Evolutionary conservation across 1,139 yeast species (phyloP).

Genomic region (Sugiyamaella grinbergsii): DNA sequence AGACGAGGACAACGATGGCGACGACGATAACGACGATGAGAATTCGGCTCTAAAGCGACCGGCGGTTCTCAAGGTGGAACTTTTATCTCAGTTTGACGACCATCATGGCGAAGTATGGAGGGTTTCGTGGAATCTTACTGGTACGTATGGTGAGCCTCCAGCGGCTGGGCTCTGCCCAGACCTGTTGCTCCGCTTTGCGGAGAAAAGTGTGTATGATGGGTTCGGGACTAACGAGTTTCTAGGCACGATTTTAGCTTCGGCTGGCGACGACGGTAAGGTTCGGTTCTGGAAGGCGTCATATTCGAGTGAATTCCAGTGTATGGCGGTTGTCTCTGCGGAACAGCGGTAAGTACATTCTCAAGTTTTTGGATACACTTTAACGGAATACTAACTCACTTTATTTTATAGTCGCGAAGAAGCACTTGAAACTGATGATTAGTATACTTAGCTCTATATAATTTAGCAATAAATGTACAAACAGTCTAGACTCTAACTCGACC

Average conservation of each 20-base stretch:
- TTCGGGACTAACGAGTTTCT: constrained; percentile 2
- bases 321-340: constrained; percentile 83
- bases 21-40: constrained; percentile 39
- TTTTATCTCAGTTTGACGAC: constrained; percentile 63
- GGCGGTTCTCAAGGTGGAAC: constrained; percentile 46
- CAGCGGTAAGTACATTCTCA: constrained; percentile 29
- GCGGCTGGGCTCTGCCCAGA: constrained; percentile 1
- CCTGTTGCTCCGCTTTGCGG: no score
- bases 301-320: constrained; percentile 84
- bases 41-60: constrained; percentile 21
- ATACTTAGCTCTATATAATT: not conserved
- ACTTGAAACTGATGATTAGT: constrained; percentile 15
- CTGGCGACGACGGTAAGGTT: constrained; percentile 94
- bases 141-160: constrained; percentile 17
- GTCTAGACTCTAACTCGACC: not conserved
- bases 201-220: no score
- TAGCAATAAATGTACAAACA: not conserved
- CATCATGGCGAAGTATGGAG: constrained; percentile 94
- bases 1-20: constrained; percentile 38
- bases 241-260: constrained; percentile 82
- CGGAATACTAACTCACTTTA: not conserved
- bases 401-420: constrained; percentile 16
- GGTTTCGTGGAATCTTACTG: constrained; percentile 92
- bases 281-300: constrained; percentile 90
- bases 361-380: not conserved